Base-by-base conservation (phyloP, 768 basidiomycete species). In the Lyophyllum semitale region DNA sequence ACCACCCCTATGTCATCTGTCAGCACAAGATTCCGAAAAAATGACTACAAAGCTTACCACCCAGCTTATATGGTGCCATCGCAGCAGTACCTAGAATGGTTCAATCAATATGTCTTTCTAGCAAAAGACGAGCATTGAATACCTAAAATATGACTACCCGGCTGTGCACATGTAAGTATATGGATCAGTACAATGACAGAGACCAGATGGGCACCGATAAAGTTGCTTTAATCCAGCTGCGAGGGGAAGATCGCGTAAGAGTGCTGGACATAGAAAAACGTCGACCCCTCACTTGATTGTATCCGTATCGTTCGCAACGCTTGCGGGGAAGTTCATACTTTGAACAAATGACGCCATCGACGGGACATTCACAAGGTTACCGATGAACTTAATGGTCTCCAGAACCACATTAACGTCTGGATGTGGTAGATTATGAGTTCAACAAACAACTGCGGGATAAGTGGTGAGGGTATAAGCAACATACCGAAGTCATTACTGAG, bases 1-100 rank as follows among this genome's bases (percentile, higher is more conserved):
- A 64, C 58, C 1, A 64, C 63, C n/a, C 63, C 61, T 57, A 9
- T 43, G 20, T 13, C 4, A 17, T 18, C 15, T 12, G 38, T 49
- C 17, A 46, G 35, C 3, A 13, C 15, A 22, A 37, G 23, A 13
- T 17, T 38, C 26, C 17, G n/a, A 17, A 7, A 5, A 8, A 40
- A 5, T 8, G 38, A 40, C 38, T 40, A 17, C 20, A 40, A 6
- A 17, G 17, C 17, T 40, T 40, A 40, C 38, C 38, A 7, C 38
- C 38, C 5, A 40, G 5, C 7, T 40, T 40, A 7, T 40, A 22
- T 22, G 38, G 38, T 8, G 38, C 38, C 38, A 40, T 40, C 7
- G 38, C 5, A 40, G 38, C 38, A n/a, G 38, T 8, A 7, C 38
- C 38, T 40, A n/a, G 6, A 12, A 32, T 32, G 30, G 38, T 40